Evolutionary conservation across 495 filamentous ascomycete species (phyloP).

Genomic region (Cryomyces minteri): DNA sequence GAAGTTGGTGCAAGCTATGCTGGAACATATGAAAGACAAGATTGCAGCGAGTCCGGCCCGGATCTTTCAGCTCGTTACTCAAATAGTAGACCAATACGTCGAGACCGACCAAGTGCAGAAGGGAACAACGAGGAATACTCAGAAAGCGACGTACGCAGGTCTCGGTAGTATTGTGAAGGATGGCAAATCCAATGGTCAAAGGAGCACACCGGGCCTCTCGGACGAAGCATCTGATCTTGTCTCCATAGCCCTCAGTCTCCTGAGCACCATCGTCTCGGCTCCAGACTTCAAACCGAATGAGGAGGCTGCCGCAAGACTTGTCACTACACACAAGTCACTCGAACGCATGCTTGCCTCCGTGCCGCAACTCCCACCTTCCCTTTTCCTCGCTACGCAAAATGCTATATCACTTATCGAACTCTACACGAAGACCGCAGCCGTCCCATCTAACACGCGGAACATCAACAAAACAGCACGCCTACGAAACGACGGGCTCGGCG

Average conservation of each 20-base stretch:
- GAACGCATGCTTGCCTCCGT: not conserved
- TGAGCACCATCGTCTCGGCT: constrained; percentile 5
- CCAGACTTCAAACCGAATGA: constrained; percentile 4
- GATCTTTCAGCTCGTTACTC: not conserved
- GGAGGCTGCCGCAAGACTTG: not conserved
- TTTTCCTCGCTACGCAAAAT: not conserved
- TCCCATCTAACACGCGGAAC: not conserved
- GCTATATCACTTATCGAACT: not conserved
- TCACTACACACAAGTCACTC: not conserved
- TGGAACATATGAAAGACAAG: not conserved
- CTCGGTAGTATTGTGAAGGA: not conserved
- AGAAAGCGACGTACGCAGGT: not conserved
- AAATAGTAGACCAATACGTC: not conserved
- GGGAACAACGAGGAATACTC: not conserved
- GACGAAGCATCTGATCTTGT: constrained; percentile 9
- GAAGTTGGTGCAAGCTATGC: not conserved
- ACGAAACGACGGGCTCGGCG: not conserved
- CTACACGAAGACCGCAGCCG: not conserved
- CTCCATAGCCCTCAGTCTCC: constrained; percentile 10
- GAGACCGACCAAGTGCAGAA: not conserved
- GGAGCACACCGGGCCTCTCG: not conserved
- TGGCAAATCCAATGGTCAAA: not conserved
- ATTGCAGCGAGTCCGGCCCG: not conserved
- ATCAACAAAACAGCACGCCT: not conserved
- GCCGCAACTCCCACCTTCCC: not conserved